Conservation (phyloP, 192 early-diverging fungal species). For the Borealophlyctis nickersoniae region DNA sequence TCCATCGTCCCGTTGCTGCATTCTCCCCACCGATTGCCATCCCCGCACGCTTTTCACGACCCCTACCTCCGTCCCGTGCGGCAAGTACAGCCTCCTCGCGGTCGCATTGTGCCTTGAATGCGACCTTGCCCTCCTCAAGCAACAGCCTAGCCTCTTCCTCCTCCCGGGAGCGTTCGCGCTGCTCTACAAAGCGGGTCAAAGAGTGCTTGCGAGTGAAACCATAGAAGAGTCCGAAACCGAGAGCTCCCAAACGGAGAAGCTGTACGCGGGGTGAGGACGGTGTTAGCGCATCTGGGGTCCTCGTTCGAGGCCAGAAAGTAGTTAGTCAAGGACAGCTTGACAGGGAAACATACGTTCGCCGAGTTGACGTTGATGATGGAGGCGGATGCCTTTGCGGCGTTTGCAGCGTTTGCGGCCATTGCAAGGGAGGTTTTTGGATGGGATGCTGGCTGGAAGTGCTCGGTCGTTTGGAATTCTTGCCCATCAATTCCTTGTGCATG, state of each 20-base stretch:
- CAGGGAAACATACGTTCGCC: conserved; percentile 39
- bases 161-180: conserved; percentile 31
- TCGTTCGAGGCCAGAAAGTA: background rate
- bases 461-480: no score
- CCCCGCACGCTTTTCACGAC: background rate
- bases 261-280: conserved; percentile 18
- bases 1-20: no score
- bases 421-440: background rate
- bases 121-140: conserved; percentile 52
- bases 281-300: conserved; percentile 5
- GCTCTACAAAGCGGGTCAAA: conserved; percentile 42
- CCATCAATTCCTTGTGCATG: no score
- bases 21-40: background rate
- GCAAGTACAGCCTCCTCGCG: conserved; percentile 43
- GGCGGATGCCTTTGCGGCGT: conserved; percentile 5
- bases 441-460: no score
- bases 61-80: conserved; percentile 43
- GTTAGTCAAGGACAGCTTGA: background rate
- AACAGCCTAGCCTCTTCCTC: conserved; percentile 23
- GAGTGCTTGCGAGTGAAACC: conserved; percentile 41
- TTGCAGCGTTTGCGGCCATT: no score
- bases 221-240: conserved; percentile 45
- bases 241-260: conserved; percentile 47
- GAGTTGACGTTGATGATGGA: conserved; percentile 50
- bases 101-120: conserved; percentile 48